A percentile compares a stretch with the other conserved stretches of the same genome.
Evolutionary conservation across 768 basidiomycete genomes (phyloP).

Genomic region (Lyophyllum semitale): DNA sequence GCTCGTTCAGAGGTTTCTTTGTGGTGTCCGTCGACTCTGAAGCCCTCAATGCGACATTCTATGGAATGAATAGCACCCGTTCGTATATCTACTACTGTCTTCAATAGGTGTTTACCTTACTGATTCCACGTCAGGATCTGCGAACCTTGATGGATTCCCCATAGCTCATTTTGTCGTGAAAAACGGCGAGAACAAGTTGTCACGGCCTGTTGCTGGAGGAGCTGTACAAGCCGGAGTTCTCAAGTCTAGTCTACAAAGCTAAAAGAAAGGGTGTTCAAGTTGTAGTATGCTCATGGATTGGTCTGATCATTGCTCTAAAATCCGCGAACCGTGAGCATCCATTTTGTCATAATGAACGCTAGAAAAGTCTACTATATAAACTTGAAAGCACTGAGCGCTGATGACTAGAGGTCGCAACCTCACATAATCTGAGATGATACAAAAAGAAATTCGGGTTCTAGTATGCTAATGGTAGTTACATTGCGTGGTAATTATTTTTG

Average conservation of each 20-base stretch:
- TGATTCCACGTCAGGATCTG: background rate
- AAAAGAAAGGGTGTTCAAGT: background rate
- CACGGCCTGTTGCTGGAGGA: slow-evolving; percentile 14
- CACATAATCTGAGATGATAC: background rate
- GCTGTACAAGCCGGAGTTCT: slow-evolving; percentile 8
- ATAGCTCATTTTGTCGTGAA: slow-evolving; percentile 11
- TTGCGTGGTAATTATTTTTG: slow-evolving; percentile 16
- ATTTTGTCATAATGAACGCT: no score
- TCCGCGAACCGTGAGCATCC: no score
- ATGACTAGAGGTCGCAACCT: no score
- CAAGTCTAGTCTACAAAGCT: background rate
- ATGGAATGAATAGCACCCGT: slow-evolving; percentile 39
- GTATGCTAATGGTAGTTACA: slow-evolving; percentile 2
- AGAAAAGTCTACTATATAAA: no score
- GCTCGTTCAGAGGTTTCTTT: slow-evolving; percentile 60
- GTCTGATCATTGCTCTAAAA: no score
- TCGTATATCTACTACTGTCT: background rate
- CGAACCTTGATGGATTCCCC: background rate
- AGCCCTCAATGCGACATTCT: slow-evolving; percentile 52
- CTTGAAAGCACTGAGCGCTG: background rate
- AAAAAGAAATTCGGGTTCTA: background rate
- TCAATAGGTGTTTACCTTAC: background rate
- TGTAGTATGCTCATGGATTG: no score
- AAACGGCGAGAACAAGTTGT: slow-evolving; percentile 10
- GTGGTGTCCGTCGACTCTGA: slow-evolving; percentile 49